Evolutionary conservation across 371 early-diverging fungal genomes (phyloP), one percentile per base, ranked within the genome.

Genomic region (Apophysomyces variabilis): DNA sequence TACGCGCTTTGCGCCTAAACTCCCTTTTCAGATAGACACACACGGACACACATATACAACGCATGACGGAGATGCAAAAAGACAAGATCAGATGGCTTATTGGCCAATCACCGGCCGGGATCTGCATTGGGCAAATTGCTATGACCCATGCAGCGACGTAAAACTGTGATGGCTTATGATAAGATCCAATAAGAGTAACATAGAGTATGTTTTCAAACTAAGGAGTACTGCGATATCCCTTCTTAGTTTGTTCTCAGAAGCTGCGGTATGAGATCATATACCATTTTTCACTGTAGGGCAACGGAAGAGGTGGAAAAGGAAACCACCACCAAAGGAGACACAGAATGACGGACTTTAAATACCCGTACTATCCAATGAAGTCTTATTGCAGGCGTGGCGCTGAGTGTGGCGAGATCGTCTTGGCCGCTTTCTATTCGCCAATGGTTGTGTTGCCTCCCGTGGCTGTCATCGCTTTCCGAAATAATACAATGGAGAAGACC

Each of bases 351-450:
- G 21, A 21, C 9, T 21, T 50, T 26, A 7, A 21, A 50, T 5
- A 9, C 9, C 54, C 3, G 9, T 21, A 35, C 5, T 4, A 50
- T 50, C 54, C 54, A 26, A 50, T 50, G 5, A 11, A 3, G n/a
- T 8, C 54, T 7, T 21, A 26, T 50, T n/a, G 3, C 32, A 26
- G 32, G 32, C 32, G 32, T 26, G 32, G 32, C 32, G 32, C 32
- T 26, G 32, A 26, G 32, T 26, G 54, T 50, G 54, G 54, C 54
- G 54, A 50, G 54, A 50, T 9, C 54, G 21, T 50, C 54, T 50
- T 50, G 54, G 54, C 54, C 21, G 32, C 32, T 26, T 16, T 21
- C 21, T 21, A 21, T n/a, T 21, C 54, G 13, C n/a, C 21, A 3
- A 4, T 16, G 21, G 21, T 6, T 18, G 21, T 21, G 21, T 9